A percentile compares a stretch with the other conserved stretches of the same genome.
phyloP scores from a whole-genome alignment of 1,139 yeast genomes.

The Debaryomyces singareniensis region DNA sequence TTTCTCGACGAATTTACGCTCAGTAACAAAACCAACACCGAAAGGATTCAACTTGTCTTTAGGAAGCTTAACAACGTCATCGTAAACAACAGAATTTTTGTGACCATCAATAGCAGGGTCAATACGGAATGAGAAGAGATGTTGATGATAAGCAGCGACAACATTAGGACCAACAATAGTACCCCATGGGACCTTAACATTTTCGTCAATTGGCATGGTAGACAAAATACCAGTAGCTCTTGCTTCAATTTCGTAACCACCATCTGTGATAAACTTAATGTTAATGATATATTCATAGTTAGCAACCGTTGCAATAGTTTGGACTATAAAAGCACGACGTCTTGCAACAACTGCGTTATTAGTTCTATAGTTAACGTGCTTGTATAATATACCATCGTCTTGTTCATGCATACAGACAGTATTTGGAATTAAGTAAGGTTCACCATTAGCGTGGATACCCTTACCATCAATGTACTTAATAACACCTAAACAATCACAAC shows the following conservation, averaged over 20 bases:
- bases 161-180: conserved; percentile 82
- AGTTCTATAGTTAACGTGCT: conserved; percentile 83
- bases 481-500: conserved; percentile 88
- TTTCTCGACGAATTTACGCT: conserved; percentile 61
- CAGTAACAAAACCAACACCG: conserved; percentile 69
- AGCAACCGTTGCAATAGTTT: conserved; percentile 85
- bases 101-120: conserved; percentile 89
- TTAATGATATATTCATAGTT: conserved; percentile 83
- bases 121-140: conserved; percentile 74
- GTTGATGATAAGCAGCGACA: conserved; percentile 88
- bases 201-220: conserved; percentile 78
- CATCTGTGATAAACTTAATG: conserved; percentile 75
- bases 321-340: conserved; percentile 79
- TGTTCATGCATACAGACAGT: conserved; percentile 89
- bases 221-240: conserved; percentile 86
- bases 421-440: conserved; percentile 59
- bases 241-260: conserved; percentile 74
- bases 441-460: conserved; percentile 57
- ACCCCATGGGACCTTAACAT: conserved; percentile 74
- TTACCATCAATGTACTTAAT: conserved; percentile 73
- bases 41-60: conserved; percentile 56
- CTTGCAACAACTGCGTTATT: conserved; percentile 70
- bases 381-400: conserved; percentile 68
- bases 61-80: conserved; percentile 67
- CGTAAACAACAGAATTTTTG: conserved; percentile 68